Evolutionary conservation across 2,329 filamentous ascomycete species (phyloP).

Genomic region (Penicillium verrucosum): DNA sequence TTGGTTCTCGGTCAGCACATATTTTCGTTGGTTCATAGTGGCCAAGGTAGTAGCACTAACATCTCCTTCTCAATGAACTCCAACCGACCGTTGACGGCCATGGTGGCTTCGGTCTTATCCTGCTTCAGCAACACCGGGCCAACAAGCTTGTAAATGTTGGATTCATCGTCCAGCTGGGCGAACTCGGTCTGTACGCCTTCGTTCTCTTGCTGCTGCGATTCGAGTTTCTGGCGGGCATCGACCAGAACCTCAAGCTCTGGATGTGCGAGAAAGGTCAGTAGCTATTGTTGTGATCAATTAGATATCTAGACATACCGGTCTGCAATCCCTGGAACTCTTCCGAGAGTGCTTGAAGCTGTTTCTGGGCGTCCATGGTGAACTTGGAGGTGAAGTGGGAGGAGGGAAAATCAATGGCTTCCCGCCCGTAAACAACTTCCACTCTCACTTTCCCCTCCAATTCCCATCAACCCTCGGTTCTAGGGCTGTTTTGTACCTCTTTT

Average conservation of each 20-base stretch:
- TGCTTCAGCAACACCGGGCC: constrained; percentile 93
- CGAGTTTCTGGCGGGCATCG: constrained; percentile 80
- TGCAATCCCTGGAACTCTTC: constrained; percentile 87
- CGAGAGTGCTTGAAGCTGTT: constrained; percentile 74
- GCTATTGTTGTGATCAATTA: neutral
- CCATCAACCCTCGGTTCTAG: constrained; percentile 7
- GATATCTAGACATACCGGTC: constrained; percentile 56
- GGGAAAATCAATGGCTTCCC: constrained; percentile 27
- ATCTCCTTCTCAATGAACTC: constrained; percentile 95
- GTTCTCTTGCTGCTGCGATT: constrained; percentile 91
- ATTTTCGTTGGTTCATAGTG: neutral
- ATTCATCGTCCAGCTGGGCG: constrained; percentile 69
- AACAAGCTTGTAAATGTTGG: constrained; percentile 93
- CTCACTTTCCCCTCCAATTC: constrained; percentile 21
- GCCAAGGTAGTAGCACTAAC: constrained; percentile 50
- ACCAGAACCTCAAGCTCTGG: constrained; percentile 76
- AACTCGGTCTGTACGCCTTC: constrained; percentile 89
- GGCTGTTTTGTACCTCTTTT: neutral
- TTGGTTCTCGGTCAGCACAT: constrained; percentile 5
- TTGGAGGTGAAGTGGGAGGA: constrained; percentile 27
- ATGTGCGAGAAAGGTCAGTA: constrained; percentile 12
- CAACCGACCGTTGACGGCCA: constrained; percentile 83
- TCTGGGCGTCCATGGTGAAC: constrained; percentile 58
- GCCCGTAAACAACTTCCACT: constrained; percentile 26
- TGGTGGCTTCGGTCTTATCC: constrained; percentile 82